Base-by-base conservation (phyloP, 306 rosid genomes). In the Lupinus albus region DNA sequence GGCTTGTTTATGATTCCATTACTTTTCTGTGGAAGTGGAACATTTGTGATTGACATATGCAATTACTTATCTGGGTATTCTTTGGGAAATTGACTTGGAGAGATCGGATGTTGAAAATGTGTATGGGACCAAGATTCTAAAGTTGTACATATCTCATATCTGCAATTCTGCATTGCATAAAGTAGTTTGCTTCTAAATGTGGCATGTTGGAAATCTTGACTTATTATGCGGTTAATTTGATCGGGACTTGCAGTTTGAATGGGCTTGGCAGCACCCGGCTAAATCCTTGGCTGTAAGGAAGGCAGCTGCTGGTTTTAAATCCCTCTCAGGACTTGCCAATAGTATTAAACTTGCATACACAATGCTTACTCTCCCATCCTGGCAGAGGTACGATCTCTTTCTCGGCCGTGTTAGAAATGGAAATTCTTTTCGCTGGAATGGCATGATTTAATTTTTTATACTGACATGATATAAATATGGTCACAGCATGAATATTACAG, bases 261-360 rank as follows among this genome's bases (percentile, higher is more conserved):
- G 99, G 99, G 99, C 99, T 6, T 93, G 97, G 99, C 99, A 93
- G 80, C 96, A 93, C 75, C 99, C 99, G 12, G 84, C 62, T 25
- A 87, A 86, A 77, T 93, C 97, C 7, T 75, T 88, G 83, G 97
- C 96, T 0, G 99, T 93, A 41, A 88, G 97, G 81, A 82, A 84
- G 64, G 92, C 96, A 41, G 97, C 99, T 56, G 86, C 82, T 21
- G 72, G 46, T 68, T 93, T 93, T 71, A 93, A 90, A 81, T 85
- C 97, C 57, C 87, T 88, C 7, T 89, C 97, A 6, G 99, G 99
- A 67, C 21, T 90, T 48, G 86, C 85, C 57, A 90, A 85, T 67
- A 94, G 88, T 82, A 79, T 94, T 61, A 94, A 94, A 78, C 95
- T 94, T 56, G 99, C 95, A 20, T 88, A 85, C 84, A 88, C 99